Conservation (phyloP, 441 rosid species). For the Jatropha podagrica region DNA sequence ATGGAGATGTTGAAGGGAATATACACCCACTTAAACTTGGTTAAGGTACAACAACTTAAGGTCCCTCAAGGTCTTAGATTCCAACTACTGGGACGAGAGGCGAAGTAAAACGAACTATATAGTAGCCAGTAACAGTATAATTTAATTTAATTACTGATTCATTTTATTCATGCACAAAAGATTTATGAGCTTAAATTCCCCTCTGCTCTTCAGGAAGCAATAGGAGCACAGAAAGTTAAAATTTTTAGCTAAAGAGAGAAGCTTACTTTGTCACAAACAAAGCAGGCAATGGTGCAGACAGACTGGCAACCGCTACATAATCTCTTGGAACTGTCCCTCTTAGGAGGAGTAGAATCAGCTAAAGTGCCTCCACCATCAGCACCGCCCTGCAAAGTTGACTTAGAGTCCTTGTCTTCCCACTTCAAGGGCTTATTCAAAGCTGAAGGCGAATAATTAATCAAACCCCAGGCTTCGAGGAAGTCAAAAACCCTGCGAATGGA, state of each 20-base stretch:
- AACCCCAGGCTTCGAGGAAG: conserved; percentile 86
- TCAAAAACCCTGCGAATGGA: conserved; percentile 90
- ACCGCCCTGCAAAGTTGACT: conserved; percentile 26
- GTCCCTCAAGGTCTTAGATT: background rate
- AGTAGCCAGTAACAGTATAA: background rate
- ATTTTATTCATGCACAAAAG: background rate
- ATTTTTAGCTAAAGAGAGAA: background rate
- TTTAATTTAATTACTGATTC: background rate
- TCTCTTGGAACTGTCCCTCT: conserved; percentile 50
- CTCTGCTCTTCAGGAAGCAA: background rate
- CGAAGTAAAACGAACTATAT: background rate
- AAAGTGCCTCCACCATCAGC: conserved; percentile 13
- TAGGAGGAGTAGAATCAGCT: conserved; percentile 25
- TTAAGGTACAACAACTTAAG: background rate
- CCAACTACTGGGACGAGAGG: background rate
- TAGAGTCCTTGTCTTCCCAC: conserved; percentile 81
- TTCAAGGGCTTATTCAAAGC: conserved; percentile 58
- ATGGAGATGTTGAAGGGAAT: no score
- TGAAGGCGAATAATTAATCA: conserved; percentile 62
- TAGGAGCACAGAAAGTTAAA: background rate
- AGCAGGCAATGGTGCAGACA: conserved; percentile 83
- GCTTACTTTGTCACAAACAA: conserved; percentile 75
- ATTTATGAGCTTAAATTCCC: background rate
- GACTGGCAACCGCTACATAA: conserved; percentile 80
- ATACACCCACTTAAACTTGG: no score